Conservation (phyloP, 2,329 filamentous ascomycete genomes). For the Rhynchosporium graminicola region DNA sequence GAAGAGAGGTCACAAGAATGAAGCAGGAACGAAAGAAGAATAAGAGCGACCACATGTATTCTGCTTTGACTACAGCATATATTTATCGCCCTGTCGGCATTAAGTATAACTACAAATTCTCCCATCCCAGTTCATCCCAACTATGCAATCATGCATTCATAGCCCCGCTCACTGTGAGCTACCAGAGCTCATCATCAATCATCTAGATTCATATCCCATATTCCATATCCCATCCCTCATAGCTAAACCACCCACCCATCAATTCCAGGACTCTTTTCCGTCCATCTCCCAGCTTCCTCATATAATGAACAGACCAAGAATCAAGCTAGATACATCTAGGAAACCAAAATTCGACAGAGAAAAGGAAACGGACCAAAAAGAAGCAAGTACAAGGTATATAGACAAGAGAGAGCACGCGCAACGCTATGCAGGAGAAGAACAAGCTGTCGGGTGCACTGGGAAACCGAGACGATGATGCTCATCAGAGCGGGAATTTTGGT, state of each 20-base stretch:
- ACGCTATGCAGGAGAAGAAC: constrained; percentile 11
- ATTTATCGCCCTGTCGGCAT: constrained; percentile 11
- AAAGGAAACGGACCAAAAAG: not conserved
- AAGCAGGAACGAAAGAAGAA: not conserved
- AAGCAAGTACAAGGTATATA: constrained; percentile 12
- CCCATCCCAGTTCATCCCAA: not conserved
- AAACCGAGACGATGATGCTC: constrained; percentile 2
- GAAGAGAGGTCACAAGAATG: too few species aligned
- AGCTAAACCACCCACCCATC: not conserved
- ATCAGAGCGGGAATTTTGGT: not conserved
- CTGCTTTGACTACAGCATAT: not conserved
- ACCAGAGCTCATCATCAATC: constrained; percentile 18
- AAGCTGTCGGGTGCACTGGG: not conserved
- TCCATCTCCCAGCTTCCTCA: not conserved
- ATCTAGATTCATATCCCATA: constrained; percentile 15
- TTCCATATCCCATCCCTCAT: not conserved
- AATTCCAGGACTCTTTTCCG: not conserved
- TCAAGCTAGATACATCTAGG: not conserved
- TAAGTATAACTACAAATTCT: constrained; percentile 12
- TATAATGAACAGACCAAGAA: not conserved
- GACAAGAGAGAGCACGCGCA: constrained; percentile 6
- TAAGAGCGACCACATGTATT: not conserved
- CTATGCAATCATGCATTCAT: constrained; percentile 2
- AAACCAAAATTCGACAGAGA: not conserved
- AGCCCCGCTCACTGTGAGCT: constrained; percentile 14